Conservation (phyloP, 106 monocot species). For the Dendrobium catenatum region DNA sequence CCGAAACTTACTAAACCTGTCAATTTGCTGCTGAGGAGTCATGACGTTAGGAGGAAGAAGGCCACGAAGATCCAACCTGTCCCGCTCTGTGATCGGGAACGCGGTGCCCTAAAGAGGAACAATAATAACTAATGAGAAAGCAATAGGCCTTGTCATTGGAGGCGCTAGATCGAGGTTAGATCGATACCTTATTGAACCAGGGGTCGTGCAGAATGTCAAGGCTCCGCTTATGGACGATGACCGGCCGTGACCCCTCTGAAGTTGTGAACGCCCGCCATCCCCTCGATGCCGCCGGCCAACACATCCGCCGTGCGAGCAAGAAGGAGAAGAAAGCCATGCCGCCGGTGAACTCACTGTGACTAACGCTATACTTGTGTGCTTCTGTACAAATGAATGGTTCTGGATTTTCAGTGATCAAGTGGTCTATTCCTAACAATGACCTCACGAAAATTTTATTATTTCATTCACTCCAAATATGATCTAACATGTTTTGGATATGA, state of each 20-base stretch:
- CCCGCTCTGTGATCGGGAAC: conserved; percentile 92
- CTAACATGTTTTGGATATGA: too few species aligned
- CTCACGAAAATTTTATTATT: too few species aligned
- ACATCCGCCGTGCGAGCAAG: conserved; percentile 18
- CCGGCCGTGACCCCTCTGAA: conserved; percentile 69
- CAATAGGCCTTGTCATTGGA: not conserved
- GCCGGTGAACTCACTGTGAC: not conserved
- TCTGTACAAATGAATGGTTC: not conserved
- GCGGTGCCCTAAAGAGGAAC: conserved; percentile 55
- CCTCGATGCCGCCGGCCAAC: conserved; percentile 1
- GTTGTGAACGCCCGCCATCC: conserved; percentile 41
- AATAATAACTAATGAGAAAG: not conserved
- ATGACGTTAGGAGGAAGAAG: conserved; percentile 89
- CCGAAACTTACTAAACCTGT: conserved; percentile 77
- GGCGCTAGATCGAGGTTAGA: not conserved
- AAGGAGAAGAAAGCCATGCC: conserved; percentile 24
- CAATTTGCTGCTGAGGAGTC: conserved; percentile 72
- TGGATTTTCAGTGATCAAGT: too few species aligned
- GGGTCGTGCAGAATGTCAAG: conserved; percentile 96
- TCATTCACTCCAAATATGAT: too few species aligned
- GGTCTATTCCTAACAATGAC: too few species aligned
- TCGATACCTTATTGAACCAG: conserved; percentile 88
- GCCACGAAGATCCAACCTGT: conserved; percentile 86
- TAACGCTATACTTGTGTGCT: not conserved
- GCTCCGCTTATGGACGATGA: conserved; percentile 79